These are phyloP conservation scores for Nasturtium officinale DNA, from an alignment of 345 rosid genomes.

Conservation along the genomic window DNA sequence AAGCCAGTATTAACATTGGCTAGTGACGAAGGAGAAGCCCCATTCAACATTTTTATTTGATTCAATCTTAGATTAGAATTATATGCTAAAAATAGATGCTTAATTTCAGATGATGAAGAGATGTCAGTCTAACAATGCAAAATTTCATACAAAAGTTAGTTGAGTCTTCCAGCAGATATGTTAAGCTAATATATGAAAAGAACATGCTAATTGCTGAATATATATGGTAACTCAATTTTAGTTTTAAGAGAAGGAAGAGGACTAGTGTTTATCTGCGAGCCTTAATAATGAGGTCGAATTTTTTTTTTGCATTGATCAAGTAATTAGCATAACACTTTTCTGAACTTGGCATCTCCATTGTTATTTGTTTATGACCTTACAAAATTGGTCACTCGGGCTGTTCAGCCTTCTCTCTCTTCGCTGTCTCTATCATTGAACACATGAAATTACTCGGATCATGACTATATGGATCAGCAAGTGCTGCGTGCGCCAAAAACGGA, in stretches of 20 bases:
- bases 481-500: slow-evolving; percentile 84
- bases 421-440: slow-evolving; percentile 70
- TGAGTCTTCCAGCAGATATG: background rate
- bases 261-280: background rate
- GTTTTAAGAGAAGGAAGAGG: background rate
- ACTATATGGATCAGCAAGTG: slow-evolving; percentile 62
- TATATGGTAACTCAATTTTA: background rate
- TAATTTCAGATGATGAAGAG: background rate
- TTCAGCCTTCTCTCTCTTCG: slow-evolving; percentile 69
- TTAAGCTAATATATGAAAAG: background rate
- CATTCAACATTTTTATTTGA: background rate
- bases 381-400: slow-evolving; percentile 55
- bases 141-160: background rate
- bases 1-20: background rate
- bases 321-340: slow-evolving; percentile 7
- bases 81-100: slow-evolving; percentile 2
- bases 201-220: background rate
- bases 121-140: background rate
- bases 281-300: background rate
- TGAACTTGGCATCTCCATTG: background rate
- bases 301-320: background rate
- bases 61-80: background rate
- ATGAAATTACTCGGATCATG: slow-evolving; percentile 68
- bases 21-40: background rate
- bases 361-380: slow-evolving; percentile 19